These are phyloP conservation scores for Starmerella floris DNA, from an alignment of 805 yeast species.

Conservation along the genomic window DNA sequence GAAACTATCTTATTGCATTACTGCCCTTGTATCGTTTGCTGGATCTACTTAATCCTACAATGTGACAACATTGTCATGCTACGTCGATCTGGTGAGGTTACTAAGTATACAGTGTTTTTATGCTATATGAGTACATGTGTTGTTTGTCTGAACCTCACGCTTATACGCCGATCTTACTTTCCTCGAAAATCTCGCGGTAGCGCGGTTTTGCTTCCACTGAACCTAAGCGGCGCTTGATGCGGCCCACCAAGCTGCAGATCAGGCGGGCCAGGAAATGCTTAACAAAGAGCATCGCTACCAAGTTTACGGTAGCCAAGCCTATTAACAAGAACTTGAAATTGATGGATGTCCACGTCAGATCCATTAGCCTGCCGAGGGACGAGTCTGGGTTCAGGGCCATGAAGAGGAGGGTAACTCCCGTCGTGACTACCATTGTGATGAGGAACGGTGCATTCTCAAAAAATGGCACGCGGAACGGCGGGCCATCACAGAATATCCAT, in stretches of 20 bases:
- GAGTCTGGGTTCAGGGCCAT: slow-evolving; percentile 41
- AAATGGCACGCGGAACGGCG: slow-evolving; percentile 79
- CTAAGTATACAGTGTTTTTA: too few species aligned
- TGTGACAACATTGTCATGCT: too few species aligned
- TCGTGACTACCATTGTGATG: slow-evolving; percentile 40
- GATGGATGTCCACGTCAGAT: slow-evolving; percentile 43
- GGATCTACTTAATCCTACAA: too few species aligned
- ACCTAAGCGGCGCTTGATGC: slow-evolving; percentile 17
- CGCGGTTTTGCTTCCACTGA: slow-evolving; percentile 24
- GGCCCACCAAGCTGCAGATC: slow-evolving; percentile 19
- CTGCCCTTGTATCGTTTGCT: too few species aligned
- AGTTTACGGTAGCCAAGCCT: slow-evolving; percentile 37
- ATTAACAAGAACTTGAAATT: slow-evolving; percentile 37
- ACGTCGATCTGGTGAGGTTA: too few species aligned
- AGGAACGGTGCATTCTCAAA: slow-evolving; percentile 56
- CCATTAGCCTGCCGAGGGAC: slow-evolving; percentile 55
- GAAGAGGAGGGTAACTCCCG: slow-evolving; percentile 38
- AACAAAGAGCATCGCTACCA: slow-evolving; percentile 35
- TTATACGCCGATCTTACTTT: slow-evolving; percentile 1
- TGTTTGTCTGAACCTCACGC: background rate
- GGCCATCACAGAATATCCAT: slow-evolving; percentile 73
- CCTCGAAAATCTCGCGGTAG: slow-evolving; percentile 26
- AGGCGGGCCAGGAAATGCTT: slow-evolving; percentile 34
- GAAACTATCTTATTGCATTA: too few species aligned
- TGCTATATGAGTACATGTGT: too few species aligned